Percentiles rank a stretch among this genome's conserved stretches.
phyloP scores from a whole-genome alignment of 768 basidiomycete genomes.

The Rhodotorula sphaerocarpa region DNA sequence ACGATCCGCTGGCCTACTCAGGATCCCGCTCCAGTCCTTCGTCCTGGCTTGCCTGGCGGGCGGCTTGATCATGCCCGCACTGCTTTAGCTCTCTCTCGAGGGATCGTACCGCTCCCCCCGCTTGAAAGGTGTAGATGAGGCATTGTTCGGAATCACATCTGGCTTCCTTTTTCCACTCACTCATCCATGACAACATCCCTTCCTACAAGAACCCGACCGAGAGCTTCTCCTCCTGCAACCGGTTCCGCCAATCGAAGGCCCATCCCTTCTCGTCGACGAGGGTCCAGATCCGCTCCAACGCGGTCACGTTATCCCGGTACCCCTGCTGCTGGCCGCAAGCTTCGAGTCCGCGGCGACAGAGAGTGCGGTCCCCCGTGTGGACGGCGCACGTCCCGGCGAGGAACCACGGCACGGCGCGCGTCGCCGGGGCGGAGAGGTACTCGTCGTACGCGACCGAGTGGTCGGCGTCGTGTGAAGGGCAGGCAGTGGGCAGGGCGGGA shows the following conservation, averaged over 20 bases:
- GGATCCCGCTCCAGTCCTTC: too few species aligned
- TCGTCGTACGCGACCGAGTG: neutral
- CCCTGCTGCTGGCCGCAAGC: constrained; percentile 22
- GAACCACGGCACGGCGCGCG: constrained; percentile 30
- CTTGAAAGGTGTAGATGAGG: too few species aligned
- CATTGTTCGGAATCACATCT: too few species aligned
- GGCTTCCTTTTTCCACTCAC: too few species aligned
- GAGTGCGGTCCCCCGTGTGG: constrained; percentile 6
- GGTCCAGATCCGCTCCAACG: constrained; percentile 29
- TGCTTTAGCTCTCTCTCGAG: too few species aligned
- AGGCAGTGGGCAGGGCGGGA: too few species aligned
- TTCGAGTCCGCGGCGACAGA: constrained; percentile 18
- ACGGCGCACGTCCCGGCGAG: constrained; percentile 28
- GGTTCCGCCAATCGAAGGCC: constrained; percentile 23
- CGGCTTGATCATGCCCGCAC: too few species aligned
- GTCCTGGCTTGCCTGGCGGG: too few species aligned
- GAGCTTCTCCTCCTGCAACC: constrained; percentile 20
- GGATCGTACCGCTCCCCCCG: too few species aligned
- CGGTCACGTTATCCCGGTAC: constrained; percentile 20
- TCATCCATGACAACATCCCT: too few species aligned
- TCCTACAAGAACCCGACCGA: constrained; percentile 28
- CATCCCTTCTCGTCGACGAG: constrained; percentile 22
- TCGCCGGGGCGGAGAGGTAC: constrained; percentile 13
- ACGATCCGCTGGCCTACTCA: too few species aligned
- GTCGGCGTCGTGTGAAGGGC: neutral